A percentile compares a stretch with the other conserved stretches of the same genome.
phyloP scores from a whole-genome alignment of 805 yeast species.

The Sugiyamaella boreocaroliniensis region DNA sequence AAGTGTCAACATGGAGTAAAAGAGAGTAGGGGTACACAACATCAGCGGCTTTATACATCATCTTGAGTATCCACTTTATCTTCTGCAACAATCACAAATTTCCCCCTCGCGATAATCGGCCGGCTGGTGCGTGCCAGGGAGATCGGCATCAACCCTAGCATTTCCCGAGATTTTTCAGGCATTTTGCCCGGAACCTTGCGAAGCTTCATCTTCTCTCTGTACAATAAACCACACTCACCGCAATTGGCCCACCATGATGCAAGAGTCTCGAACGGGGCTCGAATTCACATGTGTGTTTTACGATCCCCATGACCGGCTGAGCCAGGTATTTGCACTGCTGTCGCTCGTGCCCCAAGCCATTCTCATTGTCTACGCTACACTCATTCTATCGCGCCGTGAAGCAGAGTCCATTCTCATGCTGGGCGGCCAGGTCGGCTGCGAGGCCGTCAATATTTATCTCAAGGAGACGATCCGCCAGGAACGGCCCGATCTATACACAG shows the following conservation, averaged over 20 bases:
- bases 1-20: no score
- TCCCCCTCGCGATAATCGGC: no score
- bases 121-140: not conserved
- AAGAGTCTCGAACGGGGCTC: conserved; percentile 33
- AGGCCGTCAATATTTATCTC: conserved; percentile 59
- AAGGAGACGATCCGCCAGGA: conserved; percentile 62
- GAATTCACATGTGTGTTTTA: conserved; percentile 84
- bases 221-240: no score
- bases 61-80: no score
- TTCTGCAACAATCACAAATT: no score
- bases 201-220: no score
- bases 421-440: conserved; percentile 78
- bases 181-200: not conserved
- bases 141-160: not conserved
- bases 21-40: no score
- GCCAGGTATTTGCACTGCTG: conserved; percentile 58
- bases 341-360: conserved; percentile 77
- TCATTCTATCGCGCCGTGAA: conserved; percentile 79
- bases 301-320: conserved; percentile 55
- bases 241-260: not conserved
- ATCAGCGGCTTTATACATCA: no score
- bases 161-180: not conserved
- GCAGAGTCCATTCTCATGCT: conserved; percentile 78
- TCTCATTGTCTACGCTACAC: conserved; percentile 70
- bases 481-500: conserved; percentile 47